Base-by-base conservation (phyloP, 2,329 filamentous ascomycete species). In the Paracoccidioides lutzii region DNA sequence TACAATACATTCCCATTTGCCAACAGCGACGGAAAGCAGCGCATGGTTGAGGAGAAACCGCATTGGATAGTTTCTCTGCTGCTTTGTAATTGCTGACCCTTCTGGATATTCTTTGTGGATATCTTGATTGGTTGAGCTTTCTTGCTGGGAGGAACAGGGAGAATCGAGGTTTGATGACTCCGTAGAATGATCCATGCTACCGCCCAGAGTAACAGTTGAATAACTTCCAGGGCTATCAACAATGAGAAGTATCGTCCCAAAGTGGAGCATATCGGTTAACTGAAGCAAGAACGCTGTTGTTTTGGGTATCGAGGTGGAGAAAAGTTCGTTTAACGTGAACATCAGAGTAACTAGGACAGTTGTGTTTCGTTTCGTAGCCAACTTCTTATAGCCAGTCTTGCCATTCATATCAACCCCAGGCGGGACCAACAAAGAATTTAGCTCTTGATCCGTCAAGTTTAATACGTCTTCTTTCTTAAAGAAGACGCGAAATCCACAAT, bases 301-400 rank as follows among this genome's bases (percentile, higher is more conserved):
- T 62, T 83, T 81, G 2, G 83, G 76, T 30, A 90, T 81, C 0
- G 84, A 88, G 0, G 81, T 76, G 0, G 87, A 85, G 74, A 96
- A 97, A 0, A 98, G 82, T 72, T 98, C 93, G 69, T 97, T 97
- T 49, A 97, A 79, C 0, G 91, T 96, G 76, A 97, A 98, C 72
- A 97, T 81, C 10, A 97, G 73, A 0, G 90, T 95, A 12, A 95
- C 75, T 0, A 96, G 71, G 3, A 78, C 62, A 8, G 78, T 66
- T 6, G 58, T 35, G n/a, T 22, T 48, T 46, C 12, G 41, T 50
- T 53, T 41, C 5, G 40, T 30, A 46, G 30, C 37, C 22, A 43
- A 33, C 28, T 15, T 38, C 53, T 55, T 2, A 51, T 4, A 7
- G 48, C 4, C 4, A 9, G 4, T 1, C 32, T 14, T 55, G n/a